Evolutionary conservation across 495 filamentous ascomycete genomes (phyloP), one percentile per base, ranked within the genome.

Genomic region (Neurospora sublineolata): DNA sequence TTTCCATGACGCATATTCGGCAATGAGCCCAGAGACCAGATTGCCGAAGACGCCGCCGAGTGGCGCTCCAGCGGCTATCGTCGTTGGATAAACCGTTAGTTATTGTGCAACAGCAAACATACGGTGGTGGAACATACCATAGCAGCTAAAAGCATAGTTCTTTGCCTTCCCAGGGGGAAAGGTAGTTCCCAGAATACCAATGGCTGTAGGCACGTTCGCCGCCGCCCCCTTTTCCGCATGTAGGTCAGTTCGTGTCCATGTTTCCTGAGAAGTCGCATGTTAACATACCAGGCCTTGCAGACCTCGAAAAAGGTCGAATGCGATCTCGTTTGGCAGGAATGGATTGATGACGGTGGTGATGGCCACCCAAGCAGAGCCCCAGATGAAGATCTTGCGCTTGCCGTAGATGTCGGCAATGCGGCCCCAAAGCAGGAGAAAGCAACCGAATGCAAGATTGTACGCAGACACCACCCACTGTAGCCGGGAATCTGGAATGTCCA

Each of bases 351-450:
- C 83, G 44, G 87, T 85, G 1, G 88, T 86, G 42, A 88, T 80
- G 1, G 88, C 83, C 69, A 90, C 89, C 75, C 90, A 88, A 23
- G 86, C 86, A 74, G 91, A 89, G 23, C 88, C 88, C 37, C 81
- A 80, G 33, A 92, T 86, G 80, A 93, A 93, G 64, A 93, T 85
- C 3, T 79, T 79, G 72, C 90, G 87, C 71, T 91, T 90, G 37
- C 91, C 92, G 73, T 92, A 92, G 72, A 92, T 87, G 75, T 94
- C 91, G 20, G 87, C 89, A 38, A 93, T 80, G 74, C 89, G 87
- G 42, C 91, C 92, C 82, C 91, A 93, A 69, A 92, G 85, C 14
- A 94, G 82, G 38, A 94, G 80, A 75, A 93, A 90, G 38, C 90
- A 87, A 46, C 90, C 92, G 67, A 89, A 89, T 4, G 88, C 86